Evolutionary conservation across 2,329 filamentous ascomycete genomes (phyloP).

Genomic region (Balansia obtecta): DNA sequence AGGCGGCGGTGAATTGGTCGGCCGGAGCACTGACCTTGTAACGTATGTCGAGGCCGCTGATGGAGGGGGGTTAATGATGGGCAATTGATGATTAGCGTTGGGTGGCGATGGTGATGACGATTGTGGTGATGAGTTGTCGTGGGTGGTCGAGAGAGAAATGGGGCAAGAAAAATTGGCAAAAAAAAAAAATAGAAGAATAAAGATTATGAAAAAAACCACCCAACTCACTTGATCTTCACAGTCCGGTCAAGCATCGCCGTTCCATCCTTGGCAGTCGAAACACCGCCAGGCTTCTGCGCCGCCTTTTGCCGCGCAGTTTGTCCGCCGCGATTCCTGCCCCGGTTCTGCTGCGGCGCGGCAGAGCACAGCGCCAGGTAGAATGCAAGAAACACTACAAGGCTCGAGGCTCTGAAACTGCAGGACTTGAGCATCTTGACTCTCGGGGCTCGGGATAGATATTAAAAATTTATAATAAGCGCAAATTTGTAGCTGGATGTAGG

Average conservation of each 20-base stretch:
- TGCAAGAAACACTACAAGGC: neutral
- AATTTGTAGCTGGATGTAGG: neutral
- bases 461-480: neutral
- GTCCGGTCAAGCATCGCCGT: slow-evolving; percentile 43
- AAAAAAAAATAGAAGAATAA: too few relatives aligned
- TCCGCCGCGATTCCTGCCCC: neutral
- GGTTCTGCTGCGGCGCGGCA: slow-evolving; percentile 4
- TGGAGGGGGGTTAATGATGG: neutral
- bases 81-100: too few relatives aligned
- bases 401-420: neutral
- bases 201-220: neutral
- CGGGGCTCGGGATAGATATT: neutral
- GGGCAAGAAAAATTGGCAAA: too few relatives aligned
- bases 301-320: slow-evolving; percentile 18
- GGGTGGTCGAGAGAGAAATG: too few relatives aligned
- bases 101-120: neutral
- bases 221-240: slow-evolving; percentile 36
- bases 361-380: neutral
- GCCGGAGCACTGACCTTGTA: slow-evolving; percentile 44
- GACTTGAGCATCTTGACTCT: neutral
- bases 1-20: slow-evolving; percentile 35
- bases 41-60: slow-evolving; percentile 37
- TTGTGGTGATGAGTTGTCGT: too few relatives aligned
- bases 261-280: slow-evolving; percentile 37
- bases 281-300: slow-evolving; percentile 18